A percentile compares a stretch with the other conserved stretches of the same genome.
Evolutionary conservation across 352 stramenopile genomes (phyloP).

Genomic region (Phytophthora brassicae): DNA sequence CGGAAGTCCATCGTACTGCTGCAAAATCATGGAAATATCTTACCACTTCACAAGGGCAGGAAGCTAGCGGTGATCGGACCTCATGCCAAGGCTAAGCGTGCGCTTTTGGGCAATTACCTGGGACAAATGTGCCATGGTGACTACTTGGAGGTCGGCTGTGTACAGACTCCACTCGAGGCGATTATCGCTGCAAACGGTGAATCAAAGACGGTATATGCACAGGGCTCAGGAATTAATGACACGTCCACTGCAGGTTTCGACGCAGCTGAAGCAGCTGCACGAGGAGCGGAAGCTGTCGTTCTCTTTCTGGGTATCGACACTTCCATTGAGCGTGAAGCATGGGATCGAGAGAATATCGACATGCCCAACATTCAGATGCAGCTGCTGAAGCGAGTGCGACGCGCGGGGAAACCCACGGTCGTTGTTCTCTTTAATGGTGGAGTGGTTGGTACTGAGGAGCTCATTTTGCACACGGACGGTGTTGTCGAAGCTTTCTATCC

Average conservation of each 20-base stretch:
- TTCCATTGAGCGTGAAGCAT: slow-evolving; percentile 70
- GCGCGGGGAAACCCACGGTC: slow-evolving; percentile 62
- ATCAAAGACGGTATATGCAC: slow-evolving; percentile 37
- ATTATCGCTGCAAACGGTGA: slow-evolving; percentile 48
- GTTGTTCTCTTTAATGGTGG: slow-evolving; percentile 90
- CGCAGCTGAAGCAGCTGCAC: slow-evolving; percentile 40
- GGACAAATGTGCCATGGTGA: slow-evolving; percentile 83
- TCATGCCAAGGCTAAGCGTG: slow-evolving; percentile 58
- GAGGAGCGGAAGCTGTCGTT: slow-evolving; percentile 56
- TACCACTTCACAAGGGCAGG: slow-evolving; percentile 63
- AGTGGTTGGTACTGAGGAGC: slow-evolving; percentile 74
- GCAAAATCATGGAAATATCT: slow-evolving; percentile 81
- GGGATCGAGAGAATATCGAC: slow-evolving; percentile 75
- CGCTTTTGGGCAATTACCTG: slow-evolving; percentile 86
- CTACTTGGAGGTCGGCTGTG: slow-evolving; percentile 63
- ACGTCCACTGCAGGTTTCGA: slow-evolving; percentile 61
- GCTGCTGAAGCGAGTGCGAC: slow-evolving; percentile 69
- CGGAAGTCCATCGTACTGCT: slow-evolving; percentile 92
- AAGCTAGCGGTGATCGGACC: slow-evolving; percentile 83
- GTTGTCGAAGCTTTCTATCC: slow-evolving; percentile 85
- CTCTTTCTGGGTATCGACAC: slow-evolving; percentile 86
- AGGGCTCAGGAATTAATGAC: slow-evolving; percentile 64
- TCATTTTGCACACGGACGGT: slow-evolving; percentile 61
- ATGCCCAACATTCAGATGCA: slow-evolving; percentile 75
- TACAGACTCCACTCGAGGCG: slow-evolving; percentile 72